Percentiles rank a stretch among this genome's conserved stretches.
Conservation (phyloP, 352 stramenopile species). For the Phytopythium kandeliae region DNA sequence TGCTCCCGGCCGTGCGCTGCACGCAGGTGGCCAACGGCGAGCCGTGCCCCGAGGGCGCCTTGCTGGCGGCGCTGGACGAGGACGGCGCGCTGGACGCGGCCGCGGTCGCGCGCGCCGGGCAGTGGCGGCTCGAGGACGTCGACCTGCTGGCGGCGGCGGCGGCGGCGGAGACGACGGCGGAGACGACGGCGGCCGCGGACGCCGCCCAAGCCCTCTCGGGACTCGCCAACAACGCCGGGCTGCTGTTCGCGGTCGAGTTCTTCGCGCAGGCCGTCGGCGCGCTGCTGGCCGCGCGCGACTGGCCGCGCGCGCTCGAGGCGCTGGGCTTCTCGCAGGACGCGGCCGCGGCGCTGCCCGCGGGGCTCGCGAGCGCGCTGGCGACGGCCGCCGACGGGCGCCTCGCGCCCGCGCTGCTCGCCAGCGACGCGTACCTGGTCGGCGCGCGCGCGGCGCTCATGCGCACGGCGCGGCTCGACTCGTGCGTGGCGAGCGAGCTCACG, state of each 20-base stretch:
- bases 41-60: slow-evolving; percentile 16
- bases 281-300: slow-evolving; percentile 25
- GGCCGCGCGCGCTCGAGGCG: slow-evolving; percentile 19
- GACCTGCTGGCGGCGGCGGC: slow-evolving; percentile 12
- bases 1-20: slow-evolving; percentile 21
- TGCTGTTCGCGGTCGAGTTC: slow-evolving; percentile 37
- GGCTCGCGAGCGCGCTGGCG: slow-evolving; percentile 18
- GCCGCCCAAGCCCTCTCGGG: slow-evolving; percentile 10
- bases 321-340: slow-evolving; percentile 23
- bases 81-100: slow-evolving; percentile 8
- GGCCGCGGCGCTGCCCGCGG: slow-evolving; percentile 11
- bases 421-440: slow-evolving; percentile 31
- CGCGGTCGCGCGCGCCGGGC: too few relatives aligned
- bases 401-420: slow-evolving; percentile 20
- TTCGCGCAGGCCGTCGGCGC: slow-evolving; percentile 33
- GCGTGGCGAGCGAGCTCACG: slow-evolving; percentile 29
- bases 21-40: slow-evolving; percentile 17
- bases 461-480: slow-evolving; percentile 24
- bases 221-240: slow-evolving; percentile 31
- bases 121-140: slow-evolving; percentile 15
- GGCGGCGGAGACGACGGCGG: too few relatives aligned
- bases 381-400: background rate
- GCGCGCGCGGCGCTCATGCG: slow-evolving; percentile 25
- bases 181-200: too few relatives aligned
- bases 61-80: slow-evolving; percentile 2